Evolutionary conservation across 306 rosid genomes (phyloP), one percentile per base, ranked within the genome.

Genomic region (Lithocarpus polystachyus): DNA sequence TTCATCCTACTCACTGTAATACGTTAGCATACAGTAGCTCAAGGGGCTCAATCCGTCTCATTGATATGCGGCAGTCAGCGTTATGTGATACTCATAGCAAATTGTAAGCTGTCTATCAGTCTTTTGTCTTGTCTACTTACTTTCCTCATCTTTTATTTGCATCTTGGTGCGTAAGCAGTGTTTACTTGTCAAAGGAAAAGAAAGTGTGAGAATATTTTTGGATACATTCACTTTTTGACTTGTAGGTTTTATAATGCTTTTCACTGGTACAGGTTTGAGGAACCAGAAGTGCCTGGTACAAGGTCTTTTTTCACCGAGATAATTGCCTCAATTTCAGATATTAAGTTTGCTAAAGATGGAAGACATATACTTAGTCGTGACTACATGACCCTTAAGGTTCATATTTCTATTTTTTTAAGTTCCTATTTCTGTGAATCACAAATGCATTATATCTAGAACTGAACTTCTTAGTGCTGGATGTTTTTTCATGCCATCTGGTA

Each of bases 381-480:
- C 86, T 96, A 96, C 84, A 96, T 96, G 99, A 90, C 97, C 82
- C 92, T 96, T 31, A 96, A 96, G 99, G 99, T 96, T 77, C 56
- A 2, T 24, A 51, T 57, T 53, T 26, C 11, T 14, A 14, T 37
- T 33, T 4, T 19, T 1, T 80, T 18, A 13, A 40, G 29, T 24
- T 60, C 61, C 14, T 75, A 4, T 56, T 68, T 67, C 5, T 26
- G 28, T 77, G 75, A 56, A 31, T 12, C 51, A n/a, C 59, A 17
- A 2, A 5, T 26, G 68, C 48, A 15, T 15, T 8, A 33, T 56
- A 15, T 26, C 72, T 35, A 19, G 45, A 68, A 68, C 37, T 28
- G 72, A 35, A 33, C 52, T 68, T 48, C 6, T 4, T 10, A 19
- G 48, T 29, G 5, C 13, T 68, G 28, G 48, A 10, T 77, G 20